Evolutionary conservation across 768 basidiomycete species (phyloP), one percentile per base, ranked within the genome.

Genomic region (Auriscalpium orientale): DNA sequence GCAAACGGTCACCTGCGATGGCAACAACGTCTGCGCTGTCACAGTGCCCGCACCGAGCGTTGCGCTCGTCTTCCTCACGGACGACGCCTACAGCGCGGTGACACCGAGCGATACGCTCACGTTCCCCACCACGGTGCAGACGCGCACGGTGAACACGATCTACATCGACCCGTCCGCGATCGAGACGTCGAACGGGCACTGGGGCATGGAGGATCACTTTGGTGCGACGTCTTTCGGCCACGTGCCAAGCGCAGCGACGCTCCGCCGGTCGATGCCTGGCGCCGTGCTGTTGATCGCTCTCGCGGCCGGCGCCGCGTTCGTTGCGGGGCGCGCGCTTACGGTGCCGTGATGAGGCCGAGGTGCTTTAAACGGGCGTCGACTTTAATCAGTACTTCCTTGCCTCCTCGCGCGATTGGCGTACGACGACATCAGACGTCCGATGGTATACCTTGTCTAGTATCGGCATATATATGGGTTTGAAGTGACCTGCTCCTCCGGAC

Each of bases 61-160:
- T 55, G 88, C 87, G 1, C 74, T 91, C 46, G 85, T 91, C 56
- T 89, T 89, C 74, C 71, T 91, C 34, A 78, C 72, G 5, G 67
- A 74, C 51, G 56, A 66, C 34, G 75, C 78, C 3, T 62, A 75
- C 35, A 55, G 67, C 0, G 75, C 74, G 47, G 65, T 69, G 8
- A 67, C 64, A n/a, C 66, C 69, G 1, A 67, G 62, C 16, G 60
- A 70, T 1, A 70, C 75, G 2, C 67, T 62, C 61, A 84, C 82
- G 18, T 87, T 81, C 65, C 56, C 80, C 9, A 85, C 81, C 12
- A 82, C 83, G 0, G 79, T 76, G n/a, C 66, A 70, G 15, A 85
- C 85, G 8, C 79, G 79, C 61, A 69, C 68, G n/a, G 66, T 65
- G 21, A 81, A 81, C 57, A 83, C 83, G 1, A 77, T 74, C 2